These are phyloP conservation scores for Sarocladiaceae sp. DNA, from an alignment of 2,329 filamentous ascomycete species.

Conservation along the genomic window DNA sequence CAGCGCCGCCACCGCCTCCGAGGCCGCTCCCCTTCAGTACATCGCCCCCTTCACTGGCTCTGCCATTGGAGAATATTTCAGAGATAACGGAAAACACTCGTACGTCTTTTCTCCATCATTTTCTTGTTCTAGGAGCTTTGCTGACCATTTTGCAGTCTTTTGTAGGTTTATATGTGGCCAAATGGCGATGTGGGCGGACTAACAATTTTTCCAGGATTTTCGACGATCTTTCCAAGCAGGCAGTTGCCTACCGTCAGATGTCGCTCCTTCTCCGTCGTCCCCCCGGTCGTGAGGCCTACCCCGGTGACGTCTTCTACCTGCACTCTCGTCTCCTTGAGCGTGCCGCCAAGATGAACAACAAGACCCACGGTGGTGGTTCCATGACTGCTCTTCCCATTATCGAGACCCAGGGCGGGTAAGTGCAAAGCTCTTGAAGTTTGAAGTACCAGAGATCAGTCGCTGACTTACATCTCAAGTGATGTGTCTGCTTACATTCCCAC, in stretches of 20 bases:
- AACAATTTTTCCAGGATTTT: too few species aligned
- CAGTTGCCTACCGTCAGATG: constrained; percentile 98
- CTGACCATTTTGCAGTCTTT: too few species aligned
- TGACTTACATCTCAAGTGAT: constrained; percentile 56
- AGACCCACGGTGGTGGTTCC: constrained; percentile 80
- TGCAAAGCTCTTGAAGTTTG: too few species aligned
- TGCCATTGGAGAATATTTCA: constrained; percentile 65
- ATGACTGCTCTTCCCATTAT: constrained; percentile 96
- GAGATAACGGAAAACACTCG: constrained; percentile 81
- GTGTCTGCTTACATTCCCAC: constrained; percentile 99
- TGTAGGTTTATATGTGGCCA: too few species aligned
- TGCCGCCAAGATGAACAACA: constrained; percentile 98
- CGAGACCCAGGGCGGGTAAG: constrained; percentile 99
- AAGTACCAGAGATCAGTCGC: too few species aligned
- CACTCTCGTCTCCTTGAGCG: constrained; percentile 99
- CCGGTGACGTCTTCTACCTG: constrained; percentile 98
- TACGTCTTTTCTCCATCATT: too few species aligned
- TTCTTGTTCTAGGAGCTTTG: too few species aligned
- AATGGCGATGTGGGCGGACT: too few species aligned
- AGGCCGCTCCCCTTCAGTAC: constrained; percentile 93
- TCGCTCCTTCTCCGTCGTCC: constrained; percentile 95
- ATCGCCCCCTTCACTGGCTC: constrained; percentile 84
- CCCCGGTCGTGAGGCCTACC: constrained; percentile 98
- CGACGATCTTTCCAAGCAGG: constrained; percentile 97
- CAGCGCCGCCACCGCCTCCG: constrained; percentile 93